A percentile compares a stretch with the other conserved stretches of the same genome.
Evolutionary conservation across 352 stramenopile species (phyloP).

Genomic region (Phytophthora foliorum): DNA sequence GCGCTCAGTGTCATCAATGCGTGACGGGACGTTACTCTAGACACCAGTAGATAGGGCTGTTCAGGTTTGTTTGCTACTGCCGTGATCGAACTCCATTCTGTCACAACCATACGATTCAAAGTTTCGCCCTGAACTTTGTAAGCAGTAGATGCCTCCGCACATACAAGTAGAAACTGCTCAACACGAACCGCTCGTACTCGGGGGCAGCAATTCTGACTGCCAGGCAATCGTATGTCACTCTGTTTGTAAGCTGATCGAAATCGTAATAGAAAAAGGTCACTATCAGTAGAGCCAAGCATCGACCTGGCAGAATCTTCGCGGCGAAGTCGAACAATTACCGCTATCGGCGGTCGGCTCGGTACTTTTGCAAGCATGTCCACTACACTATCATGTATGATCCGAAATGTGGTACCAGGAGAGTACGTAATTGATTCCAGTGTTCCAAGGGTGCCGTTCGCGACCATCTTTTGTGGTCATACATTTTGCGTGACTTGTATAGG

Average conservation of each 20-base stretch:
- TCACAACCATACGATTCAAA: background rate
- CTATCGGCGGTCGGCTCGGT: background rate
- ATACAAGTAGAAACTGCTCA: background rate
- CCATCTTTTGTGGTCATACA: background rate
- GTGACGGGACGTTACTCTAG: background rate
- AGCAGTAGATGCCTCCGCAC: background rate
- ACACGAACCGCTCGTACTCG: background rate
- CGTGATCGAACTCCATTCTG: background rate
- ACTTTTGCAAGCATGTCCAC: background rate
- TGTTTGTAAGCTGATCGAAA: background rate
- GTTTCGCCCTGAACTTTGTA: constrained; percentile 4
- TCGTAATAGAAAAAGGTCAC: constrained; percentile 1
- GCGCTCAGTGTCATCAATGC: background rate
- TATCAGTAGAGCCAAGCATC: background rate
- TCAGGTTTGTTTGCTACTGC: background rate
- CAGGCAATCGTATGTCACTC: background rate
- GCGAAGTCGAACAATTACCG: constrained; percentile 1
- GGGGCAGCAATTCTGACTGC: background rate
- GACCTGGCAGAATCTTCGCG: background rate
- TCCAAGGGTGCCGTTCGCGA: background rate
- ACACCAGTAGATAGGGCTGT: constrained; percentile 6
- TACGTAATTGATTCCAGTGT: background rate
- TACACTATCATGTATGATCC: background rate
- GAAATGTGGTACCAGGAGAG: background rate
- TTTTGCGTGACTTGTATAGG: background rate